A percentile compares a stretch with the other conserved stretches of the same genome.
Evolutionary conservation across 768 basidiomycete species (phyloP).

Genomic region (Pleurotus pulmonarius): DNA sequence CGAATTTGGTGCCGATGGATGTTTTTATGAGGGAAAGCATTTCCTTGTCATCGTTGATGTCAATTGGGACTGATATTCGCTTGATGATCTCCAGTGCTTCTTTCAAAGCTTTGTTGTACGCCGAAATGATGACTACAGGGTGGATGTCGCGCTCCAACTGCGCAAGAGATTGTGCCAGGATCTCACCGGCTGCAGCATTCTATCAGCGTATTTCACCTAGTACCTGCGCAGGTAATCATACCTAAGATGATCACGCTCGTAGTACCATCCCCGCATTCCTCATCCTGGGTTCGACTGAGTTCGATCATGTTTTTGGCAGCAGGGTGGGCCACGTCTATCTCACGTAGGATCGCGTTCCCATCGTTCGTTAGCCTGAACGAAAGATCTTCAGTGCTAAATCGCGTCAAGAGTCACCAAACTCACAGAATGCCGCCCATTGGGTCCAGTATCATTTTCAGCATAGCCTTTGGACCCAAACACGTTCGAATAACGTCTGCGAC

Average conservation of each 20-base stretch:
- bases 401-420: constrained; percentile 20
- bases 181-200: constrained; percentile 71
- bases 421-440: constrained; percentile 99
- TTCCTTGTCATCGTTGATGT: constrained; percentile 77
- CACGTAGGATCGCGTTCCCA: constrained; percentile 97
- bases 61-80: constrained; percentile 85
- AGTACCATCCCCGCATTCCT: constrained; percentile 98
- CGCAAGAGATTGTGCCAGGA: constrained; percentile 90
- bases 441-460: constrained; percentile 99
- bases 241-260: constrained; percentile 98
- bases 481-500: constrained; percentile 98
- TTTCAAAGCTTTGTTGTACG: constrained; percentile 94
- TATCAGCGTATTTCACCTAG: neutral
- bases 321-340: constrained; percentile 98
- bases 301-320: constrained; percentile 99
- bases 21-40: constrained; percentile 98
- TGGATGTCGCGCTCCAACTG: constrained; percentile 97
- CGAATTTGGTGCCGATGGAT: constrained; percentile 98
- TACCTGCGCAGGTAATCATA: constrained; percentile 27
- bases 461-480: constrained; percentile 95
- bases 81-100: constrained; percentile 89
- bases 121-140: constrained; percentile 97
- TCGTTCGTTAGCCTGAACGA: constrained; percentile 84
- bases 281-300: constrained; percentile 94
- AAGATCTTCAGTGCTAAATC: constrained; percentile 7